Evolutionary conservation across 352 stramenopile species (phyloP).

Genomic region (Phytophthora sansomeana): DNA sequence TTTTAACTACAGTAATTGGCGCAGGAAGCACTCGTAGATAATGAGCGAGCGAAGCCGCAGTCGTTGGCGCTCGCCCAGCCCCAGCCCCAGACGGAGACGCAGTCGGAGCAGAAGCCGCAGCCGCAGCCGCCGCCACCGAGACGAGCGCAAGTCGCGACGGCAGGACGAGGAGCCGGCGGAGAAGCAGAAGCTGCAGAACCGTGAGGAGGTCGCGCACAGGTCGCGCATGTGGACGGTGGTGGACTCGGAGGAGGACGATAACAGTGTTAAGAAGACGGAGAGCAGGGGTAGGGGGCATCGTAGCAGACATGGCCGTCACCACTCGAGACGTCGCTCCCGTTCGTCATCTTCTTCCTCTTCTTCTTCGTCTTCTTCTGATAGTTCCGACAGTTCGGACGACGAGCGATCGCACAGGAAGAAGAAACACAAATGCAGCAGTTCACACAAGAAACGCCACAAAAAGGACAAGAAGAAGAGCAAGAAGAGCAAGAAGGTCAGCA

Average conservation of each 20-base stretch:
- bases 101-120: constrained; percentile 24
- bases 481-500: constrained; percentile 38
- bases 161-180: constrained; percentile 15
- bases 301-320: constrained; percentile 18
- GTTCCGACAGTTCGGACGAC: constrained; percentile 54
- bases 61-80: constrained; percentile 36
- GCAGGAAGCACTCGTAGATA: background rate
- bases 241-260: constrained; percentile 39
- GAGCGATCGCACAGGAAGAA: constrained; percentile 28
- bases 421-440: constrained; percentile 37
- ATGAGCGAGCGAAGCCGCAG: constrained; percentile 34
- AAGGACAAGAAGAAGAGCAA: constrained; percentile 47
- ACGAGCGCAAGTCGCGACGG: constrained; percentile 14
- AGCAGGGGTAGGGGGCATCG: constrained; percentile 3
- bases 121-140: constrained; percentile 12
- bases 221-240: constrained; percentile 59
- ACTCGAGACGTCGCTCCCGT: constrained; percentile 37
- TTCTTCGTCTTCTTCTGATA: constrained; percentile 36
- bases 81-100: constrained; percentile 24
- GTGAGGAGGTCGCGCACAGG: constrained; percentile 43
- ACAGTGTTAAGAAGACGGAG: constrained; percentile 12
- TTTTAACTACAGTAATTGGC: background rate
- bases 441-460: constrained; percentile 44
- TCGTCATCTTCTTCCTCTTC: constrained; percentile 35
- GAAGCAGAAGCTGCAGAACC: constrained; percentile 42